phyloP scores from a whole-genome alignment of 164 flowering plant species.

The Magnolia sinica region DNA sequence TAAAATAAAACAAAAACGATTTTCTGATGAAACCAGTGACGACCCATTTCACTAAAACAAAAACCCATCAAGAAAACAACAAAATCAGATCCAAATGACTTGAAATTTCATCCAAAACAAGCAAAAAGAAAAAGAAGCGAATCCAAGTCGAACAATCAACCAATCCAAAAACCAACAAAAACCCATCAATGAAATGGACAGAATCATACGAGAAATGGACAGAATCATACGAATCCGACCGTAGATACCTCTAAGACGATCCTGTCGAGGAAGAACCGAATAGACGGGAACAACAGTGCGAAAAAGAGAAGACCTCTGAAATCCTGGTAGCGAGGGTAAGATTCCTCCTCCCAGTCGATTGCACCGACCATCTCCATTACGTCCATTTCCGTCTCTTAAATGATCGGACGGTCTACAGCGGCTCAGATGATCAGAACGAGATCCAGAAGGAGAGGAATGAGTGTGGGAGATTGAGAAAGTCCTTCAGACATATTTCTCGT shows the following conservation, averaged over 20 bases:
- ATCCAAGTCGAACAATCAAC: neutral
- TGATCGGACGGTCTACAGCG: neutral
- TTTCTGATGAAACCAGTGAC: neutral
- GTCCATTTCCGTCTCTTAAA: neutral
- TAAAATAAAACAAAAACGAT: no score
- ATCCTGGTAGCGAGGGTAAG: constrained; percentile 59
- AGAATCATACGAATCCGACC: neutral
- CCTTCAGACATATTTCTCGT: neutral
- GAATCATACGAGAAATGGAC: neutral
- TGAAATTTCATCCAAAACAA: neutral
- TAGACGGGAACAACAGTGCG: constrained; percentile 60
- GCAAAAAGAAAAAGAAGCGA: neutral
- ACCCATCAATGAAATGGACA: neutral
- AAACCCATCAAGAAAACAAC: neutral
- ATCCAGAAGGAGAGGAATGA: neutral
- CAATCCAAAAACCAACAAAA: neutral
- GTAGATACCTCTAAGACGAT: constrained; percentile 68
- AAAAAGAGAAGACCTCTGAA: constrained; percentile 54
- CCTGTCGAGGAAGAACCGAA: constrained; percentile 75
- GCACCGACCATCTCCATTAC: neutral
- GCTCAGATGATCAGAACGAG: neutral
- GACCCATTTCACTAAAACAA: neutral
- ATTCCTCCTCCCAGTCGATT: constrained; percentile 56
- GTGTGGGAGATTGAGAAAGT: neutral
- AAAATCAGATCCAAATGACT: neutral